phyloP scores from a whole-genome alignment of 1,284 basidiomycete genomes.

The Farysia itapuensis region DNA sequence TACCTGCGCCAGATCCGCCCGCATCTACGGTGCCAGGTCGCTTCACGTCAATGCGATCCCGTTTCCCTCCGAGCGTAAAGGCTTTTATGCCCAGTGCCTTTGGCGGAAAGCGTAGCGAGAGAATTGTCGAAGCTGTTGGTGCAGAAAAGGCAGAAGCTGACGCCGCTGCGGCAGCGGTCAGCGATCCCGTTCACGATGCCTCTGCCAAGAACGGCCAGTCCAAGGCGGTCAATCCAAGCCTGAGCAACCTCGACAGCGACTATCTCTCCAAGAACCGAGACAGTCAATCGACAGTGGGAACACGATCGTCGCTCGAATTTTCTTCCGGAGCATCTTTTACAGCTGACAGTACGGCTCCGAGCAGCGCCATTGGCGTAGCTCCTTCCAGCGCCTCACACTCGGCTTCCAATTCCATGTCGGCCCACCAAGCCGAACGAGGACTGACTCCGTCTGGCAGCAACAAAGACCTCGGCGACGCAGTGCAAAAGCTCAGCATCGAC shows the following conservation, averaged over 20 bases:
- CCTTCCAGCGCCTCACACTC: constrained; percentile 38
- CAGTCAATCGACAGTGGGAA: constrained; percentile 48
- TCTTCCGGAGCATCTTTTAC: constrained; percentile 41
- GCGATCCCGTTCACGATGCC: not conserved
- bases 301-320: constrained; percentile 46
- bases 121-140: constrained; percentile 49
- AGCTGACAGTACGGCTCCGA: constrained; percentile 46
- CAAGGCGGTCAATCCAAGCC: constrained; percentile 7
- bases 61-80: constrained; percentile 54
- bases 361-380: constrained; percentile 35
- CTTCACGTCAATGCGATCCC: constrained; percentile 52
- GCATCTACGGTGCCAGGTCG: constrained; percentile 39
- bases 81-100: constrained; percentile 55
- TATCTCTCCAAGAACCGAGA: constrained; percentile 30
- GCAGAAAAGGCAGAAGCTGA: constrained; percentile 41
- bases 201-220: not conserved
- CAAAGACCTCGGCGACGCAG: constrained; percentile 42
- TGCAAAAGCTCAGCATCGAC: constrained; percentile 43
- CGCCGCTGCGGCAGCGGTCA: constrained; percentile 3
- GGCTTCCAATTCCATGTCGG: constrained; percentile 28
- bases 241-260: constrained; percentile 18
- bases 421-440: constrained; percentile 18
- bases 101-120: constrained; percentile 49
- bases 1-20: constrained; percentile 23
- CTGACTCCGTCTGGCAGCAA: constrained; percentile 33